Evolutionary conservation across 2,329 filamentous ascomycete species (phyloP).

Genomic region (Cladobotryum protrusum): DNA sequence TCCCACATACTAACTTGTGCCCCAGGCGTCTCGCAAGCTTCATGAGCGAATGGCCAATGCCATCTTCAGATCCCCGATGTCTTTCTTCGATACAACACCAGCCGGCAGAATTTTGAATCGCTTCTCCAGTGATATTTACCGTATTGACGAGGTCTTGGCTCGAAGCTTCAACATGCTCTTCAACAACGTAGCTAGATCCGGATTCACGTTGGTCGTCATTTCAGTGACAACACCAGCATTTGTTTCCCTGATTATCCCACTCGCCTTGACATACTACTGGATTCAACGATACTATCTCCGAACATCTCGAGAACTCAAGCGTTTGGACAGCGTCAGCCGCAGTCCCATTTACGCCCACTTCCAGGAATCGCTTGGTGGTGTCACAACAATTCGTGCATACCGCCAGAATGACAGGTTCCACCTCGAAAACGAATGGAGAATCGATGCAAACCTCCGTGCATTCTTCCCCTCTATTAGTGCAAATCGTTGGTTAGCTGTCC

Average conservation of each 20-base stretch:
- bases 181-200: constrained; percentile 64
- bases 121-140: constrained; percentile 81
- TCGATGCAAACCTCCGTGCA: constrained; percentile 88
- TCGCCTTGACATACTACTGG: constrained; percentile 76
- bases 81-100: constrained; percentile 96
- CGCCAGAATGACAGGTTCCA: constrained; percentile 81
- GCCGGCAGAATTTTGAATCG: constrained; percentile 94
- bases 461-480: constrained; percentile 96
- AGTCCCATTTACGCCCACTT: constrained; percentile 98
- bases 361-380: constrained; percentile 90
- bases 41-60: constrained; percentile 96
- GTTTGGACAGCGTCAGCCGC: constrained; percentile 88
- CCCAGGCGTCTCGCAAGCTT: constrained; percentile 75
- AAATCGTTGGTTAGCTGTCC: constrained; percentile 88
- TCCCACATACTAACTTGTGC: too few species aligned
- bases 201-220: constrained; percentile 84
- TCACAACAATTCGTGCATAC: constrained; percentile 93
- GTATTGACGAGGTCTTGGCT: constrained; percentile 86
- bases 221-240: constrained; percentile 76
- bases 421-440: constrained; percentile 93
- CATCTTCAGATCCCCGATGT: constrained; percentile 97
- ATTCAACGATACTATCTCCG: constrained; percentile 96
- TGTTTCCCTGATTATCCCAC: constrained; percentile 70
- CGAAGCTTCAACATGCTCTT: constrained; percentile 98
- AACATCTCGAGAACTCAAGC: constrained; percentile 92